These are phyloP conservation scores for Ceratobasidium sp. DNA, from an alignment of 1,284 basidiomycete species.

Conservation along the genomic window DNA sequence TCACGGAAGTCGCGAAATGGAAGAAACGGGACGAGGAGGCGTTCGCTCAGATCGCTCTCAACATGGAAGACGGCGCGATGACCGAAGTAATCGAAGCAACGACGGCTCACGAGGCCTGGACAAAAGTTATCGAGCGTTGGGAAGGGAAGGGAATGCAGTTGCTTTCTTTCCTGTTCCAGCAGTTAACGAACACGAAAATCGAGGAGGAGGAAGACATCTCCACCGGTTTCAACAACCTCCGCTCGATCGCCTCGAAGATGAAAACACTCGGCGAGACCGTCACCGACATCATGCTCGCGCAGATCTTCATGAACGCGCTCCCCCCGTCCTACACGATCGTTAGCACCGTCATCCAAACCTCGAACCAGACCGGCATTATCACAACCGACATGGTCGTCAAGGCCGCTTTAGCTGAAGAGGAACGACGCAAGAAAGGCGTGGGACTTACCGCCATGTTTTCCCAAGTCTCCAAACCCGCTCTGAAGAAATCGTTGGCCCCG, in stretches of 20 bases:
- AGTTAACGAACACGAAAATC: too few relatives aligned
- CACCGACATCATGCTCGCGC: constrained; percentile 5
- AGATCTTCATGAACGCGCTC: constrained; percentile 13
- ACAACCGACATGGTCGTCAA: constrained; percentile 3
- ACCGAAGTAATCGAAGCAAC: neutral
- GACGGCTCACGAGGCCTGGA: neutral
- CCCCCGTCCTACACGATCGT: constrained; percentile 18
- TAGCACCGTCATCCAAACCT: too few relatives aligned
- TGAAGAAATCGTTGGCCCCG: constrained; percentile 43
- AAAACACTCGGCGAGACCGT: neutral
- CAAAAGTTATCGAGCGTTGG: neutral
- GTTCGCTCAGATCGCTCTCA: neutral
- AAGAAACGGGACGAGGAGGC: constrained; percentile 42
- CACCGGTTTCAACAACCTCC: too few relatives aligned
- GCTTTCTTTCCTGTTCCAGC: too few relatives aligned
- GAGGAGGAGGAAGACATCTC: too few relatives aligned
- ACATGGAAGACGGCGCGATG: neutral
- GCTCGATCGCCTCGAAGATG: too few relatives aligned
- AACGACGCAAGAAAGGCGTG: constrained; percentile 4
- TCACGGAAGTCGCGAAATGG: constrained; percentile 44
- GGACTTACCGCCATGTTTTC: too few relatives aligned
- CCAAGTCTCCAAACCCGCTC: too few relatives aligned
- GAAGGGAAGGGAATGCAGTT: too few relatives aligned
- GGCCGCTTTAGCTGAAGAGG: constrained; percentile 19
- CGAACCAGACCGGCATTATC: neutral